A percentile compares a stretch with the other conserved stretches of the same genome.
Evolutionary conservation across 345 rosid species (phyloP).

Genomic region (Rubroshorea leprosula): DNA sequence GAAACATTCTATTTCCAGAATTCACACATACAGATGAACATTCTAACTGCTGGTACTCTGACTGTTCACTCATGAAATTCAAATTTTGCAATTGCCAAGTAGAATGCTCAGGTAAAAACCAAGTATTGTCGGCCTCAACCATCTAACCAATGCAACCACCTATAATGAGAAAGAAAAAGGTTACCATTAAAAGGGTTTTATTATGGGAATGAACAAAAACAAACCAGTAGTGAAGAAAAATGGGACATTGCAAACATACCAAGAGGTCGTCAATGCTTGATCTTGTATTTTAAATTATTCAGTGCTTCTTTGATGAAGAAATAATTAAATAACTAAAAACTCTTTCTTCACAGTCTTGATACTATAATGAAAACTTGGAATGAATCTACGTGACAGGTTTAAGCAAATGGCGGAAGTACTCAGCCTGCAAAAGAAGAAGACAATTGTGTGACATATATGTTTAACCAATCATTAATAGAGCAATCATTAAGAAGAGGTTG

Average conservation of each 20-base stretch:
- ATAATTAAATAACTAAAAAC: slow-evolving; percentile 31
- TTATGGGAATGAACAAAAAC: background rate
- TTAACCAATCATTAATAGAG: background rate
- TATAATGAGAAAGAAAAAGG: slow-evolving; percentile 14
- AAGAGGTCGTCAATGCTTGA: slow-evolving; percentile 26
- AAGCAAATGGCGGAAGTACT: slow-evolving; percentile 92
- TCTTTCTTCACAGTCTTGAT: slow-evolving; percentile 52
- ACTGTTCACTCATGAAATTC: slow-evolving; percentile 43
- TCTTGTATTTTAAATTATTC: slow-evolving; percentile 32
- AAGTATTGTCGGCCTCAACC: slow-evolving; percentile 28
- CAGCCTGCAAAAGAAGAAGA: slow-evolving; percentile 69
- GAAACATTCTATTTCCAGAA: slow-evolving; percentile 24
- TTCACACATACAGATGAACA: slow-evolving; percentile 38
- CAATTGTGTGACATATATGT: slow-evolving; percentile 12
- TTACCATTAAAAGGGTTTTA: slow-evolving; percentile 6
- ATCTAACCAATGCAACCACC: slow-evolving; percentile 32
- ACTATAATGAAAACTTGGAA: slow-evolving; percentile 20
- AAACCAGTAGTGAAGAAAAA: slow-evolving; percentile 7
- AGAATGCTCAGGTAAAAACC: slow-evolving; percentile 28
- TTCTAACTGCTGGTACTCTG: slow-evolving; percentile 32
- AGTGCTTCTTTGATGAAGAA: slow-evolving; percentile 31
- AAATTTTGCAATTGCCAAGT: slow-evolving; percentile 31
- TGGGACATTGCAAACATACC: slow-evolving; percentile 35
- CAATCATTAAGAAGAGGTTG: no score
- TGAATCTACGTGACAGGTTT: slow-evolving; percentile 94